Conservation (phyloP, 1,284 basidiomycete genomes). For the Pyrrhoderma lamaoense region DNA sequence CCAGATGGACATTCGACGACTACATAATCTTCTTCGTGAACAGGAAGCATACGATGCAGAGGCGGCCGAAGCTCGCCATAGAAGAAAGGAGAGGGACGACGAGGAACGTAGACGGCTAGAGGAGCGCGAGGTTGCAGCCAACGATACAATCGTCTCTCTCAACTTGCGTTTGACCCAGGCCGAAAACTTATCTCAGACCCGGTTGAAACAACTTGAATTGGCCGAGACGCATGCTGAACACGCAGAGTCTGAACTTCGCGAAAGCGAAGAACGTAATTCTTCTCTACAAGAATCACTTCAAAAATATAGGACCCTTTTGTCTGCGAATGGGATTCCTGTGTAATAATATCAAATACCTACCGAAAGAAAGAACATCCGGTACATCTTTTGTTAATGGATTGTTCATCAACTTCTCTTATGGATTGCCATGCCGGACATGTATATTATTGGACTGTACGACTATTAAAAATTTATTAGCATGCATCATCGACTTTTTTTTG, state of each 20-base stretch:
- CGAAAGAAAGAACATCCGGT: neutral
- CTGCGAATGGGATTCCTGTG: constrained; percentile 11
- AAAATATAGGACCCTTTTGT: constrained; percentile 7
- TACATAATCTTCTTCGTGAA: constrained; percentile 12
- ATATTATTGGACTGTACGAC: neutral
- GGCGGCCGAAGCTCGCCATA: neutral
- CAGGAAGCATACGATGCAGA: constrained; percentile 12
- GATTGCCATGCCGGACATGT: constrained; percentile 3
- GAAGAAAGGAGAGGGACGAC: constrained; percentile 2
- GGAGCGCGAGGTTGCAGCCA: constrained; percentile 3
- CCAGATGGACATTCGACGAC: constrained; percentile 10
- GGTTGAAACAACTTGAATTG: neutral
- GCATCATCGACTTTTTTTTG: constrained; percentile 9
- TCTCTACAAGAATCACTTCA: constrained; percentile 8
- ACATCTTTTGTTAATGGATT: neutral
- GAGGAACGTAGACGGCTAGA: constrained; percentile 3
- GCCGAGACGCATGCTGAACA: constrained; percentile 3
- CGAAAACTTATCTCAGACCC: neutral
- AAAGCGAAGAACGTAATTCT: neutral
- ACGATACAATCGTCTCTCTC: constrained; percentile 4
- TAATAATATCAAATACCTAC: neutral
- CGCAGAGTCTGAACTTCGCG: neutral
- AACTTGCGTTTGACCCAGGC: neutral
- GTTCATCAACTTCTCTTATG: neutral
- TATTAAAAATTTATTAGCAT: constrained; percentile 1